Evolutionary conservation across 176 grass and related monocot genomes (phyloP).

Genomic region (Saccharum officinarum): DNA sequence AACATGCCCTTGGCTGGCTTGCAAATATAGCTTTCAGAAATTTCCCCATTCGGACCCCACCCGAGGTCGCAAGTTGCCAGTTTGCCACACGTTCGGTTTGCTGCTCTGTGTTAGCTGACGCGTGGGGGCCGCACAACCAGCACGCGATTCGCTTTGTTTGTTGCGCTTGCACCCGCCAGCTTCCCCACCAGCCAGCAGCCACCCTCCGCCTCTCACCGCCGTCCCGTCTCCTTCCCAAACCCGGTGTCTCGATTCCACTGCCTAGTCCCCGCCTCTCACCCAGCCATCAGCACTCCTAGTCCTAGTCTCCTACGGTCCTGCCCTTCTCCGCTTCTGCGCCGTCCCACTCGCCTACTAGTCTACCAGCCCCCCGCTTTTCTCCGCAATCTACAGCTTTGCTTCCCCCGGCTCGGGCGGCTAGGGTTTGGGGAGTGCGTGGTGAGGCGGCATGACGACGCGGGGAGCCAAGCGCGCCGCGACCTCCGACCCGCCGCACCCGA

Average conservation of each 20-base stretch:
- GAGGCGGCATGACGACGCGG: conserved; percentile 40
- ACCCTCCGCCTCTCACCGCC: not conserved
- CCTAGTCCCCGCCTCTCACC: not conserved
- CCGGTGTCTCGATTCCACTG: not conserved
- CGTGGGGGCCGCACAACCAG: not conserved
- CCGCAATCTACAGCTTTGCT: conserved; percentile 15
- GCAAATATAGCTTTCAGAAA: not conserved
- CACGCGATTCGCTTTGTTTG: not conserved
- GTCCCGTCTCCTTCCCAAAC: not conserved
- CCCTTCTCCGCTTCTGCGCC: not conserved
- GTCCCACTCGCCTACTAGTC: not conserved
- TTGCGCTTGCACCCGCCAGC: not conserved
- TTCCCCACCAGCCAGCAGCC: not conserved
- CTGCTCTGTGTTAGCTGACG: not conserved
- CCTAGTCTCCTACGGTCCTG: not conserved
- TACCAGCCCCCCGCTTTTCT: not conserved
- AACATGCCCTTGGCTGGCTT: too few relatives aligned
- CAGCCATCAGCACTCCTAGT: not conserved
- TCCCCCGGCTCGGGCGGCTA: not conserved
- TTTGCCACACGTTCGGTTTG: not conserved
- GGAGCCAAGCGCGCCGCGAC: conserved; percentile 58
- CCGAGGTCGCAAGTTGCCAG: not conserved
- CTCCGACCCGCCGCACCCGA: conserved; percentile 33
- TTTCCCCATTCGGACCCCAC: not conserved
- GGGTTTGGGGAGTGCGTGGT: conserved; percentile 19